Conservation (phyloP, 2,329 filamentous ascomycete genomes). For the Arthroderma sp. region DNA sequence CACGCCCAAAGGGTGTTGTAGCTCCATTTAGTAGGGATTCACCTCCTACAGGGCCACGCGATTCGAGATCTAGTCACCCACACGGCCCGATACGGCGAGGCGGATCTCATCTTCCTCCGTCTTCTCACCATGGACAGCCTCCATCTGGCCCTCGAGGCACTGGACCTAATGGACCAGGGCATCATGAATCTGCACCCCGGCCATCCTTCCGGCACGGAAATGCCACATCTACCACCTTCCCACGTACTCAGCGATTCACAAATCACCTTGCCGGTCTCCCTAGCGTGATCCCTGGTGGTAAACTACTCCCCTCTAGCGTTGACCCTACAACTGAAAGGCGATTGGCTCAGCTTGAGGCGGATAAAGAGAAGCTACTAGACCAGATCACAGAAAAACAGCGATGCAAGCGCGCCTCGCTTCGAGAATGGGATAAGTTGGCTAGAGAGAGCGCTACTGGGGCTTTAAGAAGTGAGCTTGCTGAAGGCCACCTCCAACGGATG, state of each 20-base stretch:
- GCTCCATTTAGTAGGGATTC: slow-evolving; percentile 14
- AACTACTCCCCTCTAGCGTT: slow-evolving; percentile 24
- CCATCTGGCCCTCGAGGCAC: slow-evolving; percentile 22
- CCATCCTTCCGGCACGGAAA: slow-evolving; percentile 24
- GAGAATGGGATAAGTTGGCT: slow-evolving; percentile 36
- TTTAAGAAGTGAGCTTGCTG: slow-evolving; percentile 34
- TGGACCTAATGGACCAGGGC: not conserved
- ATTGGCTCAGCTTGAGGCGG: slow-evolving; percentile 31
- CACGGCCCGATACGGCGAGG: slow-evolving; percentile 3
- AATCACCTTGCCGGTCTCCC: slow-evolving; percentile 28
- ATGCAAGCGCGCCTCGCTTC: slow-evolving; percentile 27
- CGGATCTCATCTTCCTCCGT: slow-evolving; percentile 2
- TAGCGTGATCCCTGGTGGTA: slow-evolving; percentile 31
- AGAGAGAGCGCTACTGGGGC: slow-evolving; percentile 34
- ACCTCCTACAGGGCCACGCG: slow-evolving; percentile 14
- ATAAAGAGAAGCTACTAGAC: slow-evolving; percentile 32
- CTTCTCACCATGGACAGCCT: slow-evolving; percentile 8
- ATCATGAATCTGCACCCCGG: slow-evolving; percentile 20
- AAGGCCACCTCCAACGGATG: slow-evolving; percentile 34
- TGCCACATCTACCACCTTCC: slow-evolving; percentile 22
- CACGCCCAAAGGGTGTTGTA: slow-evolving; percentile 31
- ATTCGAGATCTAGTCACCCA: slow-evolving; percentile 22
- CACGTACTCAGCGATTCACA: slow-evolving; percentile 27
- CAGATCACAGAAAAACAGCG: slow-evolving; percentile 33
- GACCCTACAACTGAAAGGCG: slow-evolving; percentile 30